phyloP scores from a whole-genome alignment of 352 stramenopile genomes.

The Poterioochromonas sp. region DNA sequence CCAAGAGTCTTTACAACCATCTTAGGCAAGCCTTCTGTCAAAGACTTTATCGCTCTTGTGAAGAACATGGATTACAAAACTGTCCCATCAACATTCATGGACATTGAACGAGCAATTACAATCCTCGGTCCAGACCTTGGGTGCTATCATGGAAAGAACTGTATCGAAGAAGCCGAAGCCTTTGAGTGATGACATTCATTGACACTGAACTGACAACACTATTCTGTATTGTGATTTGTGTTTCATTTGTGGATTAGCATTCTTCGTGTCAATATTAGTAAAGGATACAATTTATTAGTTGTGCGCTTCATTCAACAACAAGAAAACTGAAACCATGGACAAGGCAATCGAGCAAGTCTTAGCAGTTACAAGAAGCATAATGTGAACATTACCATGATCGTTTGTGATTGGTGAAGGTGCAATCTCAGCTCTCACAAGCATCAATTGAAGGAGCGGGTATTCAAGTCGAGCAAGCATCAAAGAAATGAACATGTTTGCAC shows the following conservation, averaged over 20 bases:
- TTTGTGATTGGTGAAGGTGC: slow-evolving; percentile 18
- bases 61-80: background rate
- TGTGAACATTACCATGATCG: background rate
- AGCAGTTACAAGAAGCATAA: background rate
- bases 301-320: background rate
- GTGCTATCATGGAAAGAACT: background rate
- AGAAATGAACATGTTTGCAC: slow-evolving; percentile 3
- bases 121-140: background rate
- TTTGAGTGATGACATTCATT: slow-evolving; percentile 6
- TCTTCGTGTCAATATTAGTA: slow-evolving; percentile 5
- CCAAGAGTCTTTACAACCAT: background rate
- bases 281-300: background rate
- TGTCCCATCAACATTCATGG: background rate
- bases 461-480: slow-evolving; percentile 11
- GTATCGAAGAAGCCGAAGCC: slow-evolving; percentile 16
- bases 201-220: background rate
- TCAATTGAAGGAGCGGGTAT: slow-evolving; percentile 11
- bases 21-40: background rate
- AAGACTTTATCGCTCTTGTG: background rate
- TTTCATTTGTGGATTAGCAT: background rate
- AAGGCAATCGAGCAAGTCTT: background rate
- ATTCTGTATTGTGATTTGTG: slow-evolving; percentile 7
- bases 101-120: background rate
- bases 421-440: slow-evolving; percentile 11
- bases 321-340: background rate